A percentile compares a stretch with the other conserved stretches of the same genome.
phyloP scores from a whole-genome alignment of 257 asterid species.

The Przewalskia tangutica region DNA sequence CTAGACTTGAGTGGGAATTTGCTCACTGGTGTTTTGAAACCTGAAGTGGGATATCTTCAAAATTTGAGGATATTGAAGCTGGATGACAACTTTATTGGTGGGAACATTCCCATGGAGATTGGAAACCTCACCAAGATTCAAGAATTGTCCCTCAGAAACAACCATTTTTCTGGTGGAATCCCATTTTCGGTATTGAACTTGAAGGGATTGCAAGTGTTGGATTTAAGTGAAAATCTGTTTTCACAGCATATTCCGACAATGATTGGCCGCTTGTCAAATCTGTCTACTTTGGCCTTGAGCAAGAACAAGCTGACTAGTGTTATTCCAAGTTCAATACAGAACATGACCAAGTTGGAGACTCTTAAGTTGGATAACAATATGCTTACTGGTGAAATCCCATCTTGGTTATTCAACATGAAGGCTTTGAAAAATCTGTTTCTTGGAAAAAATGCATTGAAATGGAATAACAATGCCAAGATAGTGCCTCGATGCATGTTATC shows the following conservation, averaged over 20 bases:
- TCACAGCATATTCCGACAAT: conserved; percentile 12
- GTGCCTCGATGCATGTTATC: conserved; percentile 17
- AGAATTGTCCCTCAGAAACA: conserved; percentile 8
- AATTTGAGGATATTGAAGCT: conserved; percentile 11
- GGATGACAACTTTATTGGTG: conserved; percentile 10
- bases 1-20: conserved; percentile 18
- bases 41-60: conserved; percentile 7
- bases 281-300: conserved; percentile 21
- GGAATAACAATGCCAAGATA: conserved; percentile 10
- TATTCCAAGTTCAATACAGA: conserved; percentile 13
- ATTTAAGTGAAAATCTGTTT: conserved; percentile 10
- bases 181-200: conserved; percentile 6
- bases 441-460: conserved; percentile 15
- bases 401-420: conserved; percentile 14
- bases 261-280: conserved; percentile 15
- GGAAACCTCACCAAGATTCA: conserved; percentile 16
- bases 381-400: conserved; percentile 18
- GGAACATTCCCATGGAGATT: conserved; percentile 16
- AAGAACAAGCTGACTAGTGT: conserved; percentile 19
- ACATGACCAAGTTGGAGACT: conserved; percentile 17
- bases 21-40: conserved; percentile 8
- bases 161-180: conserved; percentile 15
- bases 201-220: conserved; percentile 7
- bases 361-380: conserved; percentile 14
- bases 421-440: conserved; percentile 10